Conservation (phyloP, 805 yeast genomes). For the Candida morakotiae region DNA sequence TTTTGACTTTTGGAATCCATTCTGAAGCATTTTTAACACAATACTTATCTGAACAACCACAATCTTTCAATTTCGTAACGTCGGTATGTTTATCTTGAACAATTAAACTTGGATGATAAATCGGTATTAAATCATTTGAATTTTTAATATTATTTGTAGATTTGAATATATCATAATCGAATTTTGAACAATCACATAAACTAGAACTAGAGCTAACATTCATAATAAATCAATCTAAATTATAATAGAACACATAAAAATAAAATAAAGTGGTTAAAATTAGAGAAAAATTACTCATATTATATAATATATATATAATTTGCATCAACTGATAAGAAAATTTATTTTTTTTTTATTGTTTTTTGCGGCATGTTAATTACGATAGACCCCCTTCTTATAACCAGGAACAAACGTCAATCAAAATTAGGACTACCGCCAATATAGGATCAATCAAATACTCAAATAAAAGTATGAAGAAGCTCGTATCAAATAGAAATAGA, state of each 20-base stretch:
- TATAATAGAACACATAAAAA: no score
- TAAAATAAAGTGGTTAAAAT: no score
- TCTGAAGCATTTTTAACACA: slow-evolving; percentile 37
- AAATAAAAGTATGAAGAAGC: no score
- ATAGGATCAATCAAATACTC: no score
- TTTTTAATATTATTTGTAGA: no score
- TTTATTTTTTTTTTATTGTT: neutral
- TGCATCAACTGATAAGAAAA: neutral
- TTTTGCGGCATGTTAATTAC: neutral
- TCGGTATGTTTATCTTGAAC: slow-evolving; percentile 51
- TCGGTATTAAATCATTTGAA: neutral
- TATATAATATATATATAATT: neutral
- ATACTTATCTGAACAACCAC: slow-evolving; percentile 39
- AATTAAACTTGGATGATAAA: slow-evolving; percentile 53
- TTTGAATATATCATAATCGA: no score
- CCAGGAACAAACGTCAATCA: no score
- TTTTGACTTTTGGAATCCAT: slow-evolving; percentile 34
- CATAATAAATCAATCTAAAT: no score
- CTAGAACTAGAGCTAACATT: neutral
- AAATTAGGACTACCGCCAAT: no score
- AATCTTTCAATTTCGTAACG: slow-evolving; percentile 30
- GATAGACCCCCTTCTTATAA: no score
- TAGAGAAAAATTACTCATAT: no score
- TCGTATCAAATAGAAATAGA: no score
- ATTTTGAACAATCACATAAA: neutral